A percentile compares a stretch with the other conserved stretches of the same genome.
phyloP scores from a whole-genome alignment of 495 filamentous ascomycete genomes.

The Xylaria scruposa region DNA sequence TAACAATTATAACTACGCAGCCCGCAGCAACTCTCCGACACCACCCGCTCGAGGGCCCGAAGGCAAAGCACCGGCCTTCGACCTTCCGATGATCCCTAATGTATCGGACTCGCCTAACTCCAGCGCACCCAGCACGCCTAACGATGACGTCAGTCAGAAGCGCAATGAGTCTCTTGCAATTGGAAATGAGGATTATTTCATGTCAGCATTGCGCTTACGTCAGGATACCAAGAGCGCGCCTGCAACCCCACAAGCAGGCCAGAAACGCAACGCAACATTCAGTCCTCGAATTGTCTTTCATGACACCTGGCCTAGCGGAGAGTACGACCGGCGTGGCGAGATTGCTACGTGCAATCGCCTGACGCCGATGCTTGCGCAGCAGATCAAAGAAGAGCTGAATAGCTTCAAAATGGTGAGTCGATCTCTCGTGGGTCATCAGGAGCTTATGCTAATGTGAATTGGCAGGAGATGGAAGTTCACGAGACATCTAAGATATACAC shows the following conservation, averaged over 20 bases:
- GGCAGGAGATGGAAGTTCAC: conserved; percentile 99
- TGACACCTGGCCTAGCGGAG: conserved; percentile 92
- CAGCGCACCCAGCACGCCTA: conserved; percentile 82
- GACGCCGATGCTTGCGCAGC: conserved; percentile 95
- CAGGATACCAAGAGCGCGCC: conserved; percentile 77
- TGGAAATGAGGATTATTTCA: conserved; percentile 88
- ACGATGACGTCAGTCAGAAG: conserved; percentile 70
- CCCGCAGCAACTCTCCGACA: conserved; percentile 67
- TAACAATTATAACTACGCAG: conserved; percentile 35
- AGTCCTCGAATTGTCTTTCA: conserved; percentile 93
- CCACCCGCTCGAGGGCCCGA: conserved; percentile 68
- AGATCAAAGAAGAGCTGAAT: conserved; percentile 99
- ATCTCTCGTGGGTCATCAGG: not conserved
- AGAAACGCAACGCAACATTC: conserved; percentile 81
- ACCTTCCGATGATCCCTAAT: conserved; percentile 60
- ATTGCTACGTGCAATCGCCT: conserved; percentile 97
- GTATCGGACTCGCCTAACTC: conserved; percentile 79
- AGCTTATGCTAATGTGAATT: conserved; percentile 42
- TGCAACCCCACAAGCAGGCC: conserved; percentile 69
- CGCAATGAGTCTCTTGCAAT: conserved; percentile 72
- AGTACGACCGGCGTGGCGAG: conserved; percentile 96
- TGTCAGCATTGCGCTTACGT: conserved; percentile 70
- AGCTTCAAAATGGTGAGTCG: conserved; percentile 95
- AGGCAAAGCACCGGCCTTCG: conserved; percentile 53
- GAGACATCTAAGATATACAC: conserved; percentile 98